Base-by-base conservation (phyloP, 148 eudicot species). In the Amaranthus palmeri region DNA sequence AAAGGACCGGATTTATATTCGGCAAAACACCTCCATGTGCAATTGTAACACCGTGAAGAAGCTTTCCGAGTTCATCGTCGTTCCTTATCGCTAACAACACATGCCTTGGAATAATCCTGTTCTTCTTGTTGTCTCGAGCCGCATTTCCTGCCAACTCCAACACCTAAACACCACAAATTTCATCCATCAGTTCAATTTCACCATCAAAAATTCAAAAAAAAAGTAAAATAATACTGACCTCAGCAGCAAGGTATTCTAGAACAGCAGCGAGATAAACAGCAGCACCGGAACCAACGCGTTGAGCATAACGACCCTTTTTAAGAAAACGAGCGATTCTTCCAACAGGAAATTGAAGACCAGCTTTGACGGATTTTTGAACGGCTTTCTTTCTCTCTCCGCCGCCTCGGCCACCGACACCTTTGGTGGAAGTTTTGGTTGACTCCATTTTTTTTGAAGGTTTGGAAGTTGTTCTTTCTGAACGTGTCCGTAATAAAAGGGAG, bases 331-430 rank as follows among this genome's bases (percentile, higher is more conserved):
- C 82, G 54, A 83, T 42, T 4, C 86, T 72, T 3, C 79, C 81
- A 6, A 83, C 86, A 3, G 86, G 86, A 11, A 83, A 83, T 61
- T 83, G 86, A 3, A 83, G 82, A 25, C 86, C 84, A 7, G 80
- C 86, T 70, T 81, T 81, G 36, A 58, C 61, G 3, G 84, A 81
- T 58, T 74, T 65, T 0, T 45, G 7, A 3, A 83, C 86, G 44
- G 72, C 14, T 67, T 83, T 83, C 74, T 82, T 81, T 4, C 81
- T 46, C 1, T 74, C 78, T 9, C 76, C 85, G 1, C 77, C 75
- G 13, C 75, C 54, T 0, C 76, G 50, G 4, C 83, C 82, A 3
- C 59, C 78, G 42, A 74, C 74, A 4, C 77, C 79, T 48, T 69
- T 75, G n/a, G 65, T 53, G 17, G 68, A 1, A 3, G 54, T 7